Base-by-base conservation (phyloP, 768 basidiomycete genomes). In the Gautieria morchelliformis region DNA sequence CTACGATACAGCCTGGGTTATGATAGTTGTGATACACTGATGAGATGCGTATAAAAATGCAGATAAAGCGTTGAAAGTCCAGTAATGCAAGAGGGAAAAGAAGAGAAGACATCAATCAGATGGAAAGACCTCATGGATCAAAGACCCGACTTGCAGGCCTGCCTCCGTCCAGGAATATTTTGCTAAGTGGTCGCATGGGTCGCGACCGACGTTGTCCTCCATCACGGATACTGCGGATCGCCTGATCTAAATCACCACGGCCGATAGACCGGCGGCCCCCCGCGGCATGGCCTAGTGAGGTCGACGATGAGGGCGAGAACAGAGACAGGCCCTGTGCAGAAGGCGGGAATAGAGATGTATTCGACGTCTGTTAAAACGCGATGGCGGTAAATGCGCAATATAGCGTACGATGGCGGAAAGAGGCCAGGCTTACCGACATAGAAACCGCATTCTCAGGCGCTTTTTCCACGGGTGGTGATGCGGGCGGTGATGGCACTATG, bases 181-280 rank as follows among this genome's bases (percentile, higher is more conserved):
- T 88, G 72, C 86, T 89, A 53, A 87, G 67, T 3, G 83, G 85
- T 48, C 83, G 73, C 8, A 66, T 63, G 19, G 74, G 73, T 47
- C 80, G 75, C 27, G 69, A 71, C 59, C 82, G 73, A 47, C 80
- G 74, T 66, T 76, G 80, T 60, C 64, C 57, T 37, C 83, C 91
- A 49, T 78, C 80, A 45, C 81, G 79, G 74, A 93, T 79, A 60
- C 84, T 91, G 17, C 87, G 83, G 41, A 97, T 86, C 1, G 87
- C 88, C 63, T 88, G 80, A 62, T 97, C 92, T 33, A 95, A 70
- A 55, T 87, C 86, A 10, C 93, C 93, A 39, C 85, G 80, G 7
- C 84, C 83, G 59, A 89, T 66, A 1, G 89, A 85, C 35, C 71
- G 72, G 51, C 70, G 72, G 42, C 75, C 78, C 68, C 75, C 78